Evolutionary conservation across 495 filamentous ascomycete species (phyloP), one percentile per base, ranked within the genome.

Genomic region (Hyphodiscus hymeniophilus): DNA sequence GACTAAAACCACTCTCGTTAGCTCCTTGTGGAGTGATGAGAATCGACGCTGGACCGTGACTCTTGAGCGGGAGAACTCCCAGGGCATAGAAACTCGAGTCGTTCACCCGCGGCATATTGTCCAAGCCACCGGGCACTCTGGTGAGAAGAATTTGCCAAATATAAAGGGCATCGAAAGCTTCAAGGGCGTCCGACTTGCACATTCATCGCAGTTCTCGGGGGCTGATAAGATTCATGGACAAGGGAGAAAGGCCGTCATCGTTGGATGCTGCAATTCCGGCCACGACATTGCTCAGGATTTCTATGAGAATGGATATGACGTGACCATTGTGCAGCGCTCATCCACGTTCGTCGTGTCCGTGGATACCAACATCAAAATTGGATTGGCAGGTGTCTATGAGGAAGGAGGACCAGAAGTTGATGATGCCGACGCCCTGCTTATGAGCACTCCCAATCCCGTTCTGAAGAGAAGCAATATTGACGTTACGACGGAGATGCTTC

Each of bases 201-300:
- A 91, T 55, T 85, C 80, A 18, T 80, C 80, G n/a, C 74, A 85
- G 23, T 85, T 85, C 58, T 60, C 69, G 0, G 81, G 81, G 4
- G 79, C 82, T 10, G n/a, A n/a, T 10, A 68, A 69, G 17, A 31
- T 63, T 7, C 45, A 68, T 26, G 63, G 66, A 0, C 60, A 62
- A 17, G 77, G 76, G 1, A 85, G 81, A 57, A 85, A 81, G 53
- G 87, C 77, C 1, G 63, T 91, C 15, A 76, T 94, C 0, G 72
- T 94, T 6, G 88, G 87, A 3, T 80, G 77, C 17, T 86, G 87
- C 64, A 91, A 89, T 60, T 87, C 83, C 1, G 79, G 73, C 8
- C 80, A 89, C 52, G 88, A 92, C 57, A 92, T 92, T 52, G 79
- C 82, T 20, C 85, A 91, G 56, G 82, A 90, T 54, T 92, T 72